A percentile compares a stretch with the other conserved stretches of the same genome.
Conservation (phyloP, 1,284 basidiomycete species). For the Boletus holoroseus region DNA sequence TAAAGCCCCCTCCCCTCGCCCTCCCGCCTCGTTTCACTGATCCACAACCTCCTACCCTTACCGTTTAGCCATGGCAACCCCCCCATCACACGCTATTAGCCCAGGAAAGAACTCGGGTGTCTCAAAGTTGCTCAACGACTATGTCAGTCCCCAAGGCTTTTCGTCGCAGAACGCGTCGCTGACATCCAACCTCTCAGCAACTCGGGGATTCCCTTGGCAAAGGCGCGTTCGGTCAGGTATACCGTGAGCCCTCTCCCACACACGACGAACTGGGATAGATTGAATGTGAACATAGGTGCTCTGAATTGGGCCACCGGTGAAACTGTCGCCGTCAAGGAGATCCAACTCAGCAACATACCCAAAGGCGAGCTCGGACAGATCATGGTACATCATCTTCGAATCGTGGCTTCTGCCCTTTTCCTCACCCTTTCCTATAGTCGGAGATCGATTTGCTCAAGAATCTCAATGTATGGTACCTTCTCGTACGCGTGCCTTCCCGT, state of each 20-base stretch:
- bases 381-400: constrained; percentile 61
- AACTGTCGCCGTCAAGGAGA: constrained; percentile 94
- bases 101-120: constrained; percentile 32
- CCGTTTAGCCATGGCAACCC: constrained; percentile 37
- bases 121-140: constrained; percentile 56
- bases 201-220: constrained; percentile 91
- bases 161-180: constrained; percentile 4
- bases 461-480: constrained; percentile 61
- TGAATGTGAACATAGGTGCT: constrained; percentile 51
- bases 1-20: constrained; percentile 5
- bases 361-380: constrained; percentile 92
- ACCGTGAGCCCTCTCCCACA: constrained; percentile 53
- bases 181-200: constrained; percentile 53
- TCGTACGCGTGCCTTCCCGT: background rate
- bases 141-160: constrained; percentile 38
- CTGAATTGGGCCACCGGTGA: constrained; percentile 96
- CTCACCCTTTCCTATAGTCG: constrained; percentile 48
- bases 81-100: constrained; percentile 40
- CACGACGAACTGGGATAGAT: background rate
- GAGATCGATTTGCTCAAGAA: constrained; percentile 98
- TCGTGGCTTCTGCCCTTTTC: constrained; percentile 4
- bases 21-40: background rate
- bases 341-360: constrained; percentile 88
- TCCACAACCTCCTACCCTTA: background rate
- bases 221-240: constrained; percentile 93